Conservation (phyloP, 352 stramenopile genomes). For the Saprolegnia parasitica region DNA sequence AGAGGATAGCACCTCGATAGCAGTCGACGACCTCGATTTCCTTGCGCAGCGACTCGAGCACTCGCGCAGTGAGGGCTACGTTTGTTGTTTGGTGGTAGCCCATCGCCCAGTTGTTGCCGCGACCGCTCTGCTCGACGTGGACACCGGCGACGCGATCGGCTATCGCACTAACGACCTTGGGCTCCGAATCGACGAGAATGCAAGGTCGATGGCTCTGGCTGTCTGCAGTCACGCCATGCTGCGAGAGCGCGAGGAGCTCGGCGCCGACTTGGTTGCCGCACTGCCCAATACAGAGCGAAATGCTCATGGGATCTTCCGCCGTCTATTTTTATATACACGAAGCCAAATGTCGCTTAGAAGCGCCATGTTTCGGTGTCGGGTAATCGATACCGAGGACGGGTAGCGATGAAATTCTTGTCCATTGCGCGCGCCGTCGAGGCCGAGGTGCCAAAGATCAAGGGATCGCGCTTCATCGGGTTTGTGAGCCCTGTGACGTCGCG, state of each 20-base stretch:
- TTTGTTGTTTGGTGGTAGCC: conserved; percentile 53
- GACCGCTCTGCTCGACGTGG: conserved; percentile 61
- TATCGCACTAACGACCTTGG: conserved; percentile 58
- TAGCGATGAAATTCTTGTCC: conserved; percentile 32
- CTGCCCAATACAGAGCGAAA: conserved; percentile 65
- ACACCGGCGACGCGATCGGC: conserved; percentile 34
- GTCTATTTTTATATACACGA: conserved; percentile 28
- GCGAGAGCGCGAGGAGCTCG: conserved; percentile 57
- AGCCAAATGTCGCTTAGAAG: neutral
- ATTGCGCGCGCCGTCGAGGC: conserved; percentile 54
- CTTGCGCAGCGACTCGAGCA: conserved; percentile 67
- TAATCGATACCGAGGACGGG: neutral
- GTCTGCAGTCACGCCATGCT: neutral
- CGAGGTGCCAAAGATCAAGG: conserved; percentile 70
- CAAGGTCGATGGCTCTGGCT: conserved; percentile 29
- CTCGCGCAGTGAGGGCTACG: conserved; percentile 51
- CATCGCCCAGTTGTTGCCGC: conserved; percentile 89
- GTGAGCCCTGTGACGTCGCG: conserved; percentile 49
- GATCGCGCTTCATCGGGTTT: conserved; percentile 72
- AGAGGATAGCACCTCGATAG: conserved; percentile 69
- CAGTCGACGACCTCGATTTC: conserved; percentile 66
- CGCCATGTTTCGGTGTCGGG: neutral
- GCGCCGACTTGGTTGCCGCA: conserved; percentile 72
- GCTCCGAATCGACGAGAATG: conserved; percentile 76
- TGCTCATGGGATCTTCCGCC: conserved; percentile 42